phyloP scores from a whole-genome alignment of 2,329 filamentous ascomycete species.

The Beauveria rudraprayagi region DNA sequence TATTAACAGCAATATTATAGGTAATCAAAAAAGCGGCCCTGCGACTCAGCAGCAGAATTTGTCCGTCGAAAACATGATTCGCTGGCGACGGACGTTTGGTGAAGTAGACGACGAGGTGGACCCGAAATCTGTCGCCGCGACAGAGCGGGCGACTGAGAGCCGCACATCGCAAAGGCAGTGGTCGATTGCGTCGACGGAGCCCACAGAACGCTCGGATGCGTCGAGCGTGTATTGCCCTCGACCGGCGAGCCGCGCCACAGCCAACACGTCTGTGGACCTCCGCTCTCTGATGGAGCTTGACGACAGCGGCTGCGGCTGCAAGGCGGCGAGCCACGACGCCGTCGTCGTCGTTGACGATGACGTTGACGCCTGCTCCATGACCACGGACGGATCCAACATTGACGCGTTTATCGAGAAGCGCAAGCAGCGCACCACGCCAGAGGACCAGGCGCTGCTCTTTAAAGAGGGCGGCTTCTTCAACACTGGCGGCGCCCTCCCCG shows the following conservation, averaged over 20 bases:
- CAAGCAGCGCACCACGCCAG: conserved; percentile 9
- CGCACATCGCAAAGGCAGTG: conserved; percentile 20
- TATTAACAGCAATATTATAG: neutral
- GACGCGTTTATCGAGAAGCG: conserved; percentile 20
- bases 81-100: neutral
- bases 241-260: conserved; percentile 35
- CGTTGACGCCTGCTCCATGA: conserved; percentile 4
- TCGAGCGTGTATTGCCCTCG: conserved; percentile 31
- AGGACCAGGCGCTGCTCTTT: conserved; percentile 20
- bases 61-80: conserved; percentile 3
- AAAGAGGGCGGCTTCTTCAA: conserved; percentile 19
- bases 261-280: conserved; percentile 37
- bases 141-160: neutral
- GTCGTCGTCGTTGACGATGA: neutral
- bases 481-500: conserved; percentile 19
- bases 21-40: neutral
- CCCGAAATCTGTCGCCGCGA: neutral
- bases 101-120: conserved; percentile 1
- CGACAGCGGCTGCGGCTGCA: neutral
- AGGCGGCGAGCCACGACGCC: neutral
- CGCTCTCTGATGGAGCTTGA: conserved; percentile 2
- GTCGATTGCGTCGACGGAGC: conserved; percentile 36
- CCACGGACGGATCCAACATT: conserved; percentile 22
- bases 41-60: neutral
- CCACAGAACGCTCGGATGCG: conserved; percentile 26